phyloP scores from a whole-genome alignment of 2,329 filamentous ascomycete genomes.

The Hypoxylon sp. region DNA sequence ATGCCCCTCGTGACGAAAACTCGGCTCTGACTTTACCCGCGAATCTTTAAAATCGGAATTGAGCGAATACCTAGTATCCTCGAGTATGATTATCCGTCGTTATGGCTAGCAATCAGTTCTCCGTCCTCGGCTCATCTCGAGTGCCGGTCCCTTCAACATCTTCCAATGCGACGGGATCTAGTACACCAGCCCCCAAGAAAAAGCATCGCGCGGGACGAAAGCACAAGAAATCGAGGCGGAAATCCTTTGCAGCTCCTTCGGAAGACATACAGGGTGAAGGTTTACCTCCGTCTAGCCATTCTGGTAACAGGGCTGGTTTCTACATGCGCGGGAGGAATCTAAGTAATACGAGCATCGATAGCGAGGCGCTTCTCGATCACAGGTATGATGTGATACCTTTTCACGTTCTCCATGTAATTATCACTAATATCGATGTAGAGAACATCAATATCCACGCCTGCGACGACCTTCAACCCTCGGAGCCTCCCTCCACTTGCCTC shows the following conservation, averaged over 20 bases:
- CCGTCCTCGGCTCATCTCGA: slow-evolving; percentile 71
- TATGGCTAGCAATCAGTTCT: slow-evolving; percentile 57
- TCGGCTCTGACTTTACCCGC: slow-evolving; percentile 3
- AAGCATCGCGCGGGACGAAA: slow-evolving; percentile 80
- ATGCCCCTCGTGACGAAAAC: neutral
- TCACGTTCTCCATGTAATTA: slow-evolving; percentile 1
- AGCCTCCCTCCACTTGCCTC: slow-evolving; percentile 57
- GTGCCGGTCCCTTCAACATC: slow-evolving; percentile 49
- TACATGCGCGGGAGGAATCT: slow-evolving; percentile 71
- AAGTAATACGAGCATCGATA: slow-evolving; percentile 91
- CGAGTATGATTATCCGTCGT: slow-evolving; percentile 33
- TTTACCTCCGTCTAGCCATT: slow-evolving; percentile 49
- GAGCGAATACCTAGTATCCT: neutral
- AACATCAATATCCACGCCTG: slow-evolving; percentile 66
- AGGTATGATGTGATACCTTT: slow-evolving; percentile 57
- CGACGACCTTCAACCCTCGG: slow-evolving; percentile 70
- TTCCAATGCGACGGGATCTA: slow-evolving; percentile 39
- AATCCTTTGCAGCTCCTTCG: slow-evolving; percentile 81
- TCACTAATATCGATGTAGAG: slow-evolving; percentile 34
- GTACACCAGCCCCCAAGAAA: slow-evolving; percentile 64
- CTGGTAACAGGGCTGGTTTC: slow-evolving; percentile 59
- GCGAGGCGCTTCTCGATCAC: slow-evolving; percentile 89
- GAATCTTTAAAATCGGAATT: neutral
- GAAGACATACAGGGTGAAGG: slow-evolving; percentile 64
- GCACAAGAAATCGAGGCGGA: slow-evolving; percentile 81